phyloP scores from a whole-genome alignment of 768 basidiomycete genomes.

The Hygrophorus pudorinus region DNA sequence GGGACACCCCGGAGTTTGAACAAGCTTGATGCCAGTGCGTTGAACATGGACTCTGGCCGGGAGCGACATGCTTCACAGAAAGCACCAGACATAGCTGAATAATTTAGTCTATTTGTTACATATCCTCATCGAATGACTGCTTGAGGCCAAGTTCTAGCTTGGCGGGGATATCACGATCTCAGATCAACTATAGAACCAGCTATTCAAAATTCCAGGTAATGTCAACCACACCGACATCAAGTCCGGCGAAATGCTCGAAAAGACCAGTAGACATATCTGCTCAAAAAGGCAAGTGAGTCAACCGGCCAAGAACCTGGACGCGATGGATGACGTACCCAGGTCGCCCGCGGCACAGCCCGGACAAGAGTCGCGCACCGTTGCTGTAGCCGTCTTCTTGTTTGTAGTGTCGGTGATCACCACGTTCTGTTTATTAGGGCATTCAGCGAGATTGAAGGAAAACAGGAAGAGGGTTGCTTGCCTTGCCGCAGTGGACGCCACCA shows the following conservation, averaged over 20 bases:
- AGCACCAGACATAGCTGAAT: too few species aligned
- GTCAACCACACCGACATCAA: constrained; percentile 4
- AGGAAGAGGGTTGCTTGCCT: constrained; percentile 3
- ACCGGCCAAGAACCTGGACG: not conserved
- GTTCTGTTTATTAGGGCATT: constrained; percentile 5
- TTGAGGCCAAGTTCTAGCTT: too few species aligned
- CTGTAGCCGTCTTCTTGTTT: constrained; percentile 10
- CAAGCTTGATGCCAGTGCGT: too few species aligned
- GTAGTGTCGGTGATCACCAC: constrained; percentile 8
- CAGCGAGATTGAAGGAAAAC: too few species aligned
- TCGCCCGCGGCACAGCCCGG: constrained; percentile 13
- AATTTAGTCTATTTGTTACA: too few species aligned
- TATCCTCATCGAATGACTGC: too few species aligned
- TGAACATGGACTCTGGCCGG: too few species aligned
- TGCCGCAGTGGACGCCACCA: constrained; percentile 14
- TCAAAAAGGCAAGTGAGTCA: not conserved
- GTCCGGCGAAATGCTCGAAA: constrained; percentile 10
- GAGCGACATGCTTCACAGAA: too few species aligned
- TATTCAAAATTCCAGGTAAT: constrained; percentile 1
- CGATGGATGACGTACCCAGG: constrained; percentile 11
- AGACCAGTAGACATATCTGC: constrained; percentile 16
- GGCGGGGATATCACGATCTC: too few species aligned
- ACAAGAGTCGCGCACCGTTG: constrained; percentile 15
- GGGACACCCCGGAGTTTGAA: too few species aligned
- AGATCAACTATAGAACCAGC: too few species aligned